phyloP scores from a whole-genome alignment of 1,139 yeast genomes.

The Taphrina confusa region DNA sequence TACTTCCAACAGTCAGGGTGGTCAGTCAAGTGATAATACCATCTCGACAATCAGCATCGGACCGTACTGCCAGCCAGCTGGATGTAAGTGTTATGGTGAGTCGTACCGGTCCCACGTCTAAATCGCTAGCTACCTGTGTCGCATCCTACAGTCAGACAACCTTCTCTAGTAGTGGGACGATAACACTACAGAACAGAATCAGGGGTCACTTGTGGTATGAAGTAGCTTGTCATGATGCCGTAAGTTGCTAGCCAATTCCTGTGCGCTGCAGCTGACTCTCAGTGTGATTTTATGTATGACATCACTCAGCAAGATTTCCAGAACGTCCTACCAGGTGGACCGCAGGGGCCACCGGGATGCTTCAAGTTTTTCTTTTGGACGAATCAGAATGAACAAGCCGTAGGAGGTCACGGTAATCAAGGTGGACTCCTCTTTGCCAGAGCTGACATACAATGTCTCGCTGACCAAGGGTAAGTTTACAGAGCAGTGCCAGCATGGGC shows the following conservation, averaged over 20 bases:
- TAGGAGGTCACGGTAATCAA: neutral
- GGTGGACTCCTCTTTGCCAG: neutral
- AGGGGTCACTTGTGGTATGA: neutral
- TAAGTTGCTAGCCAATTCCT: neutral
- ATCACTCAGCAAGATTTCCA: neutral
- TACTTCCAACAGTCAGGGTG: neutral
- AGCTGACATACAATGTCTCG: neutral
- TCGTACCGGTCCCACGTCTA: too few species aligned
- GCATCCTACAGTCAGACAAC: neutral
- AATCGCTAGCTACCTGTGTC: neutral
- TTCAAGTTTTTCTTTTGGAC: constrained; percentile 1
- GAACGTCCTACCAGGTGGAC: neutral
- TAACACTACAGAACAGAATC: neutral
- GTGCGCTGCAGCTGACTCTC: neutral
- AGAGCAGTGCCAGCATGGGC: too few species aligned
- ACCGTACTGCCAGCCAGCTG: neutral
- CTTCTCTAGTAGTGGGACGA: neutral
- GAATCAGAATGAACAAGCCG: neutral
- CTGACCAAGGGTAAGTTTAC: too few species aligned
- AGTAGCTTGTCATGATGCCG: constrained; percentile 5
- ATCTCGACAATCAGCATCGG: neutral
- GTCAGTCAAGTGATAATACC: neutral
- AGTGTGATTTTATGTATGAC: neutral
- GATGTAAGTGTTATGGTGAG: too few species aligned
- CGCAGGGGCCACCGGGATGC: neutral